Base-by-base conservation (phyloP, 1,284 basidiomycete genomes). In the Lentinula novae-zelandiae region DNA sequence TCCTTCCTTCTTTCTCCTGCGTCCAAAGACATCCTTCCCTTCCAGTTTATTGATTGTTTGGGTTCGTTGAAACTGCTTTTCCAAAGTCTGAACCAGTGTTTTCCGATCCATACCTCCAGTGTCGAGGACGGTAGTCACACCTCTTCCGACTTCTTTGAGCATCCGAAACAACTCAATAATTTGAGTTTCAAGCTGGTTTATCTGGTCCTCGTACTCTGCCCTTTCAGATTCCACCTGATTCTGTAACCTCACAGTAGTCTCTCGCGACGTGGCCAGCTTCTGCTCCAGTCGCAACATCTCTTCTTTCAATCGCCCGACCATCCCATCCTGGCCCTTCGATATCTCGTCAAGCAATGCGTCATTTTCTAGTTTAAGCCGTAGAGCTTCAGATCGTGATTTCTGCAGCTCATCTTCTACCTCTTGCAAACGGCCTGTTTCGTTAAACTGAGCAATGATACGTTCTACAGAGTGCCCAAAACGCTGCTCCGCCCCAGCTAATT, bases 111-210 rank as follows among this genome's bases (percentile, higher is more conserved):
- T 87, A 15, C 78, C 75, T 15, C 83, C 83, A 9, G 77, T 80
- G 68, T 87, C 90, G 57, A 93, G 78, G 60, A 90, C 85, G 59
- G 87, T 84, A 65, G 90, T 85, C 52, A 93, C 86, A 6, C 90
- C 87, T 63, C 86, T 85, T 36, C 88, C 87, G 36, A 90, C 83
- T 68, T 95, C 91, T 70, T 88, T 92, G 53, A 97, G 79, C 91
- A 96, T 96, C 66, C 90, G 83, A 79, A 96, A 98, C 17, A 98
- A 75, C 73, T 98, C 96, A 78, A 93, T 86, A 63, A 96, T 96
- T 78, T 97, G 93, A 6, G 90, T 82, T 71, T 98, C 95, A 15
- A 98, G 85, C 70, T 95, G 92, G 1, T 85, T 82, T 61, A 98
- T 93, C 64, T 89, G 87, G 64, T 95, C 91, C 69, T 96, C 92